Evolutionary conservation across 495 filamentous ascomycete genomes (phyloP).

Genomic region (Daldinia loculata): DNA sequence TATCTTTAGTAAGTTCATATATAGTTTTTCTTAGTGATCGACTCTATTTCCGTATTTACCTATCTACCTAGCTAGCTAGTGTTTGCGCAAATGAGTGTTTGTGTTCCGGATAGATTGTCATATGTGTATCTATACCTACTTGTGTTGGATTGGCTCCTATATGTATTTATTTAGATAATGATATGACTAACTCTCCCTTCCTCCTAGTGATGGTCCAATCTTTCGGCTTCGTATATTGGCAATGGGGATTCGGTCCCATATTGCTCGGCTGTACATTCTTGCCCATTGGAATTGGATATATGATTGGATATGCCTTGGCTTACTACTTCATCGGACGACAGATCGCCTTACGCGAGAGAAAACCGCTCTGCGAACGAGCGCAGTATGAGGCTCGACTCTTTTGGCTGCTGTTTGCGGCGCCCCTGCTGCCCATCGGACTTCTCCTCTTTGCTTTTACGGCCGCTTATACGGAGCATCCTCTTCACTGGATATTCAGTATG

Average conservation of each 20-base stretch:
- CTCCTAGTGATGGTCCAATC: constrained; percentile 67
- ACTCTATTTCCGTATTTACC: not conserved
- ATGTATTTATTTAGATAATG: not conserved
- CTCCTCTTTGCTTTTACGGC: constrained; percentile 71
- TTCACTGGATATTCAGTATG: constrained; percentile 74
- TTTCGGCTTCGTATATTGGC: constrained; percentile 65
- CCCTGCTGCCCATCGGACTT: constrained; percentile 66
- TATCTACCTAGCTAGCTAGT: not conserved
- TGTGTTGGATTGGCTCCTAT: not conserved
- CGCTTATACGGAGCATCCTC: constrained; percentile 64
- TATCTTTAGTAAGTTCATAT: constrained; percentile 58
- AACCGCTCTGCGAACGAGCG: constrained; percentile 62
- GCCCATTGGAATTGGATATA: constrained; percentile 67
- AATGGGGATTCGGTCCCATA: constrained; percentile 64
- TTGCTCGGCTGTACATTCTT: constrained; percentile 64
- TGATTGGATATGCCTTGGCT: constrained; percentile 65
- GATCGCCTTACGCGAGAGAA: constrained; percentile 53
- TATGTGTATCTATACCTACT: not conserved
- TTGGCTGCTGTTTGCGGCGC: constrained; percentile 66
- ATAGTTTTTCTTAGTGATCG: not conserved
- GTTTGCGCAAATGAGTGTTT: not conserved
- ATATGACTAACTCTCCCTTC: constrained; percentile 1
- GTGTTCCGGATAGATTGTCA: not conserved
- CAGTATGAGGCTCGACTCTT: constrained; percentile 70
- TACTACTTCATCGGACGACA: constrained; percentile 63